Percentiles rank a stretch among this genome's conserved stretches.
Evolutionary conservation across 2,329 filamentous ascomycete genomes (phyloP).

Genomic region (Fusarium pseudocircinatum): DNA sequence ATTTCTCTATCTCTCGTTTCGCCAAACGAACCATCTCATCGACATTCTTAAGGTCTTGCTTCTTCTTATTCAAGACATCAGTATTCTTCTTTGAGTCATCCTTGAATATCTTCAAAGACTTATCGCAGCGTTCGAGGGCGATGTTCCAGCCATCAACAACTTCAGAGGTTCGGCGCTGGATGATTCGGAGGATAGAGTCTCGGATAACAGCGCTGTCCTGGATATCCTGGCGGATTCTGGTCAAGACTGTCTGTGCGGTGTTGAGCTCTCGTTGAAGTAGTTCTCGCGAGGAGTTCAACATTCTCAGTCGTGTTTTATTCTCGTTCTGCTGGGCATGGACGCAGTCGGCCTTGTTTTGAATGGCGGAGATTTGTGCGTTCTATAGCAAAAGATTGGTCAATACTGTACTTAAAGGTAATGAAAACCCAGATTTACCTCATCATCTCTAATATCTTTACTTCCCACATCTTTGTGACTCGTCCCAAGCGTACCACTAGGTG

Average conservation of each 20-base stretch:
- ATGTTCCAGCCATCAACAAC: not conserved
- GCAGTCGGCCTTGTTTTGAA: not conserved
- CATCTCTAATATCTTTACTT: fast-evolving
- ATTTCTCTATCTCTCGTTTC: not conserved
- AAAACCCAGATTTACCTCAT: not conserved
- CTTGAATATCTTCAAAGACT: not conserved
- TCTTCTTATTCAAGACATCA: not conserved
- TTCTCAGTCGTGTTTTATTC: not conserved
- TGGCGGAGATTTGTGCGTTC: not conserved
- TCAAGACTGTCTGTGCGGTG: not conserved
- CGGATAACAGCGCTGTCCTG: not conserved
- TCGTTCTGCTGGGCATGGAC: not conserved
- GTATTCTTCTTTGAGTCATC: not conserved
- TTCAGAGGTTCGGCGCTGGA: not conserved
- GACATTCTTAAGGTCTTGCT: not conserved
- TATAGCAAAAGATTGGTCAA: not conserved
- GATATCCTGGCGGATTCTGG: not conserved
- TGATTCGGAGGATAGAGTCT: not conserved
- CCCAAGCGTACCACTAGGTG: too few species aligned
- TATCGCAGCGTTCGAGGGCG: not conserved
- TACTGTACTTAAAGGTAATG: not conserved
- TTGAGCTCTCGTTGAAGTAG: not conserved
- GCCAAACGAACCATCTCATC: not conserved
- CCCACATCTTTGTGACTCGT: not conserved
- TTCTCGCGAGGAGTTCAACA: not conserved